These are phyloP conservation scores for Sphagnurus paluster DNA, from an alignment of 1,284 basidiomycete genomes.

Conservation along the genomic window DNA sequence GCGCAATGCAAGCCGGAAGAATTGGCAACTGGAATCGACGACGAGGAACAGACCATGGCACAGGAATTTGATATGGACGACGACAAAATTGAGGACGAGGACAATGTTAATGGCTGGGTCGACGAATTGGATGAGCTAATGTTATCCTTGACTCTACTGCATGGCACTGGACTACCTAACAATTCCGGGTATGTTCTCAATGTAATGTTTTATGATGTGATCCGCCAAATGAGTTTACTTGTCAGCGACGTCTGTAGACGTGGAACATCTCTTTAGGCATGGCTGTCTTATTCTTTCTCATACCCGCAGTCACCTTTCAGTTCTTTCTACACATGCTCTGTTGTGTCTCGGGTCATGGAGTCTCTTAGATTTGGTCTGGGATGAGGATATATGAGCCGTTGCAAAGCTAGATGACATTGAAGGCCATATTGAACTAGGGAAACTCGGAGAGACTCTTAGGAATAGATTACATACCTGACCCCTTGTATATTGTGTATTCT, in stretches of 20 bases:
- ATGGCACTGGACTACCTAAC: neutral
- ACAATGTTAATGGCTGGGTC: neutral
- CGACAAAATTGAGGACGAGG: neutral
- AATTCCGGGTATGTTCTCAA: conserved; percentile 1
- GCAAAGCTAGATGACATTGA: conserved; percentile 4
- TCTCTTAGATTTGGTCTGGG: conserved; percentile 21
- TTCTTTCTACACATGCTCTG: conserved; percentile 22
- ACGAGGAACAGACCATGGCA: too few species aligned
- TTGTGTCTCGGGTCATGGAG: conserved; percentile 31
- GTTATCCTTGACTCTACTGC: neutral
- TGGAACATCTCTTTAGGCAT: conserved; percentile 29
- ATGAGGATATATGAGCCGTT: conserved; percentile 17
- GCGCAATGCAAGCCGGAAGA: too few species aligned
- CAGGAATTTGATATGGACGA: too few species aligned
- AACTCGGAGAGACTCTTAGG: too few species aligned
- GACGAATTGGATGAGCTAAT: neutral
- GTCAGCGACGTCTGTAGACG: conserved; percentile 3
- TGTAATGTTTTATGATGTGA: conserved; percentile 5
- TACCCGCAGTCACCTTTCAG: conserved; percentile 22
- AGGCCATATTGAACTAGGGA: conserved; percentile 3
- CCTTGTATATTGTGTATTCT: too few species aligned
- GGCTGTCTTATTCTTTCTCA: conserved; percentile 24
- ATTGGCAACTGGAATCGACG: too few species aligned
- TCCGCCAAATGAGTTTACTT: conserved; percentile 2
- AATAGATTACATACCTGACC: too few species aligned